Evolutionary conservation across 139 green algal genomes (phyloP).

Genomic region (Auxenochlorella protothecoides): DNA sequence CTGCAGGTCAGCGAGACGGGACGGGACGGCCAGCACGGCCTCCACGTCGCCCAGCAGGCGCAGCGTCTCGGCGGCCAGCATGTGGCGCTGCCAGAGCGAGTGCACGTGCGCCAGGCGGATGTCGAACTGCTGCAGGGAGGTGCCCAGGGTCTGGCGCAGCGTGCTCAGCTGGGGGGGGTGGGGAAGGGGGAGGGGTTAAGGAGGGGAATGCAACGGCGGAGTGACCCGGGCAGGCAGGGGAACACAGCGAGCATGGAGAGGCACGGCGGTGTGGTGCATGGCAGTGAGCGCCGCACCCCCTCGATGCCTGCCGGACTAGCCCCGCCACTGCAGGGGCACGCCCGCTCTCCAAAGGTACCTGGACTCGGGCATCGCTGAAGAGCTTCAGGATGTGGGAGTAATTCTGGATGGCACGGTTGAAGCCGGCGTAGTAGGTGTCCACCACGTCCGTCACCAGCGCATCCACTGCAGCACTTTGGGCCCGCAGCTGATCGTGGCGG

Average conservation of each 20-base stretch:
- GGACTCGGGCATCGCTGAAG: slow-evolving; percentile 38
- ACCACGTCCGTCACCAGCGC: slow-evolving; percentile 58
- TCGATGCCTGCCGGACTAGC: too few relatives aligned
- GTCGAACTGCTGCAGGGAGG: slow-evolving; percentile 42
- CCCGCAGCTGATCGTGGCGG: slow-evolving; percentile 36
- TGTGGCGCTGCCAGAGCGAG: slow-evolving; percentile 51
- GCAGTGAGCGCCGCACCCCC: background rate
- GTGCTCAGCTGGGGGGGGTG: slow-evolving; percentile 32
- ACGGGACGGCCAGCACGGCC: slow-evolving; percentile 39
- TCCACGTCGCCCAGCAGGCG: slow-evolving; percentile 58
- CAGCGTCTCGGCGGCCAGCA: slow-evolving; percentile 40
- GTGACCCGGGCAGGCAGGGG: background rate
- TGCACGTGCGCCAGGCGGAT: slow-evolving; percentile 44
- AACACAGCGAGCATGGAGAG: too few relatives aligned
- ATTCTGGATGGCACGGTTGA: slow-evolving; percentile 78
- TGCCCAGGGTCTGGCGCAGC: slow-evolving; percentile 41
- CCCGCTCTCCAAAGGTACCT: too few relatives aligned
- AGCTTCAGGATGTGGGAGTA: slow-evolving; percentile 74
- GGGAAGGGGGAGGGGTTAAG: background rate
- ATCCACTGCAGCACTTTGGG: slow-evolving; percentile 35
- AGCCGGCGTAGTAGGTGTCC: slow-evolving; percentile 61
- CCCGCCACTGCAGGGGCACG: too few relatives aligned
- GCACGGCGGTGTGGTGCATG: background rate
- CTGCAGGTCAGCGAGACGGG: background rate
- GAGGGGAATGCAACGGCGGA: background rate